These are phyloP conservation scores for Asterophora lycoperdoides DNA, from an alignment of 768 basidiomycete genomes.

Conservation along the genomic window DNA sequence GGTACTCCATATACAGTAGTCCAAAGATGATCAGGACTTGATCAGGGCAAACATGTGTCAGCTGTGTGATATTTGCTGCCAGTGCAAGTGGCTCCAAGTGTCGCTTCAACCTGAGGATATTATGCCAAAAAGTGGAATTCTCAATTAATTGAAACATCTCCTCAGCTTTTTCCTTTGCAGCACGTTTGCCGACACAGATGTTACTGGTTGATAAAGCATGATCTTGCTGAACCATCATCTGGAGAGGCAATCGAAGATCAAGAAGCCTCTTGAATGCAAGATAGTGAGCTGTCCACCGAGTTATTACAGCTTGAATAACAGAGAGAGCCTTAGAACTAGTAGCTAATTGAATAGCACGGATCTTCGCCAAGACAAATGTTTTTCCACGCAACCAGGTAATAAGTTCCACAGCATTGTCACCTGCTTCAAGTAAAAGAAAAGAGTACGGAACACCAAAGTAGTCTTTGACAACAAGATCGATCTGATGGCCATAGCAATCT, in stretches of 20 bases:
- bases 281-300: slow-evolving; percentile 29
- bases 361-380: slow-evolving; percentile 16
- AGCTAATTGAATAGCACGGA: slow-evolving; percentile 15
- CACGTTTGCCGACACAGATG: not conserved
- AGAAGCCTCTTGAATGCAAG: slow-evolving; percentile 24
- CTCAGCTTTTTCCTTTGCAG: not conserved
- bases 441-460: not conserved
- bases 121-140: not conserved
- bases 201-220: not conserved
- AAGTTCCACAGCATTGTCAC: slow-evolving; percentile 18
- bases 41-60: slow-evolving; percentile 25
- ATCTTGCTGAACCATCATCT: slow-evolving; percentile 14
- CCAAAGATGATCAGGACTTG: slow-evolving; percentile 30
- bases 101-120: not conserved
- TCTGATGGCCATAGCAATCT: slow-evolving; percentile 30
- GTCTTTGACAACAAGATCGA: not conserved
- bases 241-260: slow-evolving; percentile 16
- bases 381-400: slow-evolving; percentile 28
- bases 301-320: slow-evolving; percentile 24
- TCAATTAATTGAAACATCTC: not conserved
- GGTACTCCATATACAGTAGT: slow-evolving; percentile 17
- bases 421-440: not conserved
- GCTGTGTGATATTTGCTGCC: slow-evolving; percentile 27
- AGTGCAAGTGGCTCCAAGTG: slow-evolving; percentile 22
- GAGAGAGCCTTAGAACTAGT: not conserved